These are phyloP conservation scores for Albifimbria verrucaria DNA, from an alignment of 2,329 filamentous ascomycete genomes.

Conservation along the genomic window DNA sequence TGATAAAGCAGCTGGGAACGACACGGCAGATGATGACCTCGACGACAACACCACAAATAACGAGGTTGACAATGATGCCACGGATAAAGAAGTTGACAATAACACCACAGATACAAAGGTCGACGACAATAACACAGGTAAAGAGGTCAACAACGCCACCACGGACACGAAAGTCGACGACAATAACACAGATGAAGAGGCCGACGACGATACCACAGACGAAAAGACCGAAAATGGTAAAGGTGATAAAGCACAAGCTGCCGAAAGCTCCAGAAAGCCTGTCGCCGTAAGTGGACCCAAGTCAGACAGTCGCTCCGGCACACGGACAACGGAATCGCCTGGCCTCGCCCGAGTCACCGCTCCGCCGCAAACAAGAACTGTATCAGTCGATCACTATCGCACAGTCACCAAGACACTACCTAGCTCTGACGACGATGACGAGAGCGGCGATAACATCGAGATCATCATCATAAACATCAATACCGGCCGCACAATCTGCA, in stretches of 20 bases:
- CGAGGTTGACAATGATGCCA: neutral
- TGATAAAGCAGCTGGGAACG: constrained; percentile 3
- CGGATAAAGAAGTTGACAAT: neutral
- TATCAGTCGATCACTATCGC: constrained; percentile 12
- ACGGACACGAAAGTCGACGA: neutral
- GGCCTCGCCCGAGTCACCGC: constrained; percentile 19
- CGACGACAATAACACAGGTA: neutral
- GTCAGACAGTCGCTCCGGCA: no score
- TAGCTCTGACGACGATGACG: constrained; percentile 10
- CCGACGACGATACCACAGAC: neutral
- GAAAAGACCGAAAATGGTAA: neutral
- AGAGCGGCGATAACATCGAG: constrained; percentile 23
- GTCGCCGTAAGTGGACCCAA: no score
- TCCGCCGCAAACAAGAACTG: constrained; percentile 11
- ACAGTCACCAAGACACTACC: constrained; percentile 20
- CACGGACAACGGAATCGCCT: constrained; percentile 2
- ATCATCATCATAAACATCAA: constrained; percentile 26
- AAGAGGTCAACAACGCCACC: neutral
- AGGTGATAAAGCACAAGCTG: constrained; percentile 2
- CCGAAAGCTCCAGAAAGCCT: neutral
- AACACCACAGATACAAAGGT: neutral
- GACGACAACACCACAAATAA: neutral
- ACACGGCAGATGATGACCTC: neutral
- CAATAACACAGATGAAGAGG: neutral
- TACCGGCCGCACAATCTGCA: constrained; percentile 26